Evolutionary conservation across 495 filamentous ascomycete species (phyloP).

Genomic region (Xylaria curta): DNA sequence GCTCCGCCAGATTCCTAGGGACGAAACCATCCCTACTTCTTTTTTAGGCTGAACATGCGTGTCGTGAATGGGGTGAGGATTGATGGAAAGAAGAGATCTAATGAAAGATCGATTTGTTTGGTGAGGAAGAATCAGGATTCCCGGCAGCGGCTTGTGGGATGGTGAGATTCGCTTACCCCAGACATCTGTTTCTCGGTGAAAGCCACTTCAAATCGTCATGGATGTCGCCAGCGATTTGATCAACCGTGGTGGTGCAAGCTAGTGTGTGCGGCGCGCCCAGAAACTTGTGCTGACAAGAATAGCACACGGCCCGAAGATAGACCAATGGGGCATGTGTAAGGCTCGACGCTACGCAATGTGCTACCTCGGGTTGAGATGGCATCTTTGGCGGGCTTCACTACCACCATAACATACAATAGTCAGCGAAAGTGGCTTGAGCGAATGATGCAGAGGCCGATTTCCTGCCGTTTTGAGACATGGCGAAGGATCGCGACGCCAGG

Average conservation of each 20-base stretch:
- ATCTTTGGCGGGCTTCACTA: constrained; percentile 1
- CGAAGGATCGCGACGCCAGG: constrained; percentile 8
- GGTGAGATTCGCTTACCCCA: constrained; percentile 21
- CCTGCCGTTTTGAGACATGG: constrained; percentile 13
- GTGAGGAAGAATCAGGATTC: constrained; percentile 9
- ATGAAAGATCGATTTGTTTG: neutral
- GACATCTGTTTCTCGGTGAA: constrained; percentile 6
- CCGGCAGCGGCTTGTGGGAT: constrained; percentile 3
- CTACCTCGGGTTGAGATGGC: neutral
- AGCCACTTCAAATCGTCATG: constrained; percentile 4
- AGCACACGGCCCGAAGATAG: constrained; percentile 10
- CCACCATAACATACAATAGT: neutral
- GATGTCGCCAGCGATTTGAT: constrained; percentile 10
- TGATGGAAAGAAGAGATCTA: neutral
- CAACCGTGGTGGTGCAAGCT: neutral
- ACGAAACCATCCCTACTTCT: constrained; percentile 24
- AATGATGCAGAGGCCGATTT: constrained; percentile 11
- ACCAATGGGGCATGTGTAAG: constrained; percentile 5
- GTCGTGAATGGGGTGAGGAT: neutral
- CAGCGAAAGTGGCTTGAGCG: constrained; percentile 20
- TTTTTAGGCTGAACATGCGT: constrained; percentile 9
- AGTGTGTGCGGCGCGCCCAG: neutral
- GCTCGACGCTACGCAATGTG: constrained; percentile 12
- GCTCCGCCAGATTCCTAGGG: constrained; percentile 20
- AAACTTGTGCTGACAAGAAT: constrained; percentile 1